phyloP scores from a whole-genome alignment of 345 rosid genomes.

The Eucalyptus melliodora region DNA sequence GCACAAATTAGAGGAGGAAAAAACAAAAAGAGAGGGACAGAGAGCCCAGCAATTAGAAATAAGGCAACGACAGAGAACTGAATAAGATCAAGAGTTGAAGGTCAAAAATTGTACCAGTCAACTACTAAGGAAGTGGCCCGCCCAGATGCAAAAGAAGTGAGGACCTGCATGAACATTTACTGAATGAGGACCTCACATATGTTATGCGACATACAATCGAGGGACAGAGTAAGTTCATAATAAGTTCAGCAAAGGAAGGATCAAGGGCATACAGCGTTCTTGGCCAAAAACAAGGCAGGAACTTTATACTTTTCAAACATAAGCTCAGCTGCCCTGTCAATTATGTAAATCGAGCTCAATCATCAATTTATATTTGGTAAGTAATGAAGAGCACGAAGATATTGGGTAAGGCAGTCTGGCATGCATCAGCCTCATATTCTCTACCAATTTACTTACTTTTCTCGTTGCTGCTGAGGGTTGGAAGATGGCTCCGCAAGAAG shows the following conservation, averaged over 20 bases:
- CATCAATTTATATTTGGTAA: neutral
- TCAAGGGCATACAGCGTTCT: slow-evolving; percentile 72
- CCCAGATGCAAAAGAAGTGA: slow-evolving; percentile 96
- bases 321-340: slow-evolving; percentile 78
- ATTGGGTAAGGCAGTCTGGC: neutral
- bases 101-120: slow-evolving; percentile 44
- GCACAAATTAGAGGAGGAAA: neutral
- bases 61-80: neutral
- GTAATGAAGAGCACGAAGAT: neutral
- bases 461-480: slow-evolving; percentile 86
- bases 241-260: neutral
- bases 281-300: slow-evolving; percentile 97
- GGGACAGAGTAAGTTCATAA: neutral
- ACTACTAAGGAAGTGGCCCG: slow-evolving; percentile 98
- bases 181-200: neutral
- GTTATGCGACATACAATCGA: neutral
- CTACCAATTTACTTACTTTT: slow-evolving; percentile 32
- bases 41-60: neutral
- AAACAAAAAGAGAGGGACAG: neutral
- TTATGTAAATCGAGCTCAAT: neutral
- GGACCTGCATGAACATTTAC: slow-evolving; percentile 44
- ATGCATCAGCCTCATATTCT: neutral
- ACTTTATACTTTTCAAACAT: slow-evolving; percentile 96
- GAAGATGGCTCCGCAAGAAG: slow-evolving; percentile 92
- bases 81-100: neutral